Percentiles rank a stretch among this genome's conserved stretches.
Evolutionary conservation across 345 rosid genomes (phyloP).

Genomic region (Camelina hispida): DNA sequence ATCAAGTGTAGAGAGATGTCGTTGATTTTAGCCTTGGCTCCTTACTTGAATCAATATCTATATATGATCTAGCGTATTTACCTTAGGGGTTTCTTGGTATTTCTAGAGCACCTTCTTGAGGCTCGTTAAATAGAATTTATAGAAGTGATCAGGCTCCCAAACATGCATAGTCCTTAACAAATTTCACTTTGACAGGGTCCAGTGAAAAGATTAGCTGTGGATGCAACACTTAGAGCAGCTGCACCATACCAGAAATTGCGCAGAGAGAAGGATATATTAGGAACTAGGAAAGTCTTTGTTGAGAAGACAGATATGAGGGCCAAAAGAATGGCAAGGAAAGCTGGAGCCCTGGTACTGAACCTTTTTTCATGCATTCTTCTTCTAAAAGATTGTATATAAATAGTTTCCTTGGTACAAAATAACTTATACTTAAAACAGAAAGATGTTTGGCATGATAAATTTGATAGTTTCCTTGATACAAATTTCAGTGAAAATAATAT

Average conservation of each 20-base stretch:
- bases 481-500: slow-evolving; percentile 12
- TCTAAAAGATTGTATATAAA: slow-evolving; percentile 8
- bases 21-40: slow-evolving; percentile 16
- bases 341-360: slow-evolving; percentile 90
- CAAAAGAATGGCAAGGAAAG: slow-evolving; percentile 98
- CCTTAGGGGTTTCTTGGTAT: no score
- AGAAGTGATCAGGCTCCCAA: slow-evolving; percentile 20
- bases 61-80: background rate
- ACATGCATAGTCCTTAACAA: slow-evolving; percentile 18
- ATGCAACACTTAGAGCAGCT: slow-evolving; percentile 99
- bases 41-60: background rate
- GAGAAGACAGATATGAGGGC: slow-evolving; percentile 99
- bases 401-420: background rate
- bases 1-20: background rate
- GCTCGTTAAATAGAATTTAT: background rate
- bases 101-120: background rate
- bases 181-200: slow-evolving; percentile 69
- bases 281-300: slow-evolving; percentile 83
- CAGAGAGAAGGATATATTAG: slow-evolving; percentile 70
- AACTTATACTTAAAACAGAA: background rate
- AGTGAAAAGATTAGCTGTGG: slow-evolving; percentile 89
- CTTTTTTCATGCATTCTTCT: slow-evolving; percentile 21
- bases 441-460: slow-evolving; percentile 21
- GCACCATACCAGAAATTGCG: slow-evolving; percentile 97
- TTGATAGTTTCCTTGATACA: background rate